These are phyloP conservation scores for Phytophthora palmivora DNA, from an alignment of 352 stramenopile species.

Conservation along the genomic window DNA sequence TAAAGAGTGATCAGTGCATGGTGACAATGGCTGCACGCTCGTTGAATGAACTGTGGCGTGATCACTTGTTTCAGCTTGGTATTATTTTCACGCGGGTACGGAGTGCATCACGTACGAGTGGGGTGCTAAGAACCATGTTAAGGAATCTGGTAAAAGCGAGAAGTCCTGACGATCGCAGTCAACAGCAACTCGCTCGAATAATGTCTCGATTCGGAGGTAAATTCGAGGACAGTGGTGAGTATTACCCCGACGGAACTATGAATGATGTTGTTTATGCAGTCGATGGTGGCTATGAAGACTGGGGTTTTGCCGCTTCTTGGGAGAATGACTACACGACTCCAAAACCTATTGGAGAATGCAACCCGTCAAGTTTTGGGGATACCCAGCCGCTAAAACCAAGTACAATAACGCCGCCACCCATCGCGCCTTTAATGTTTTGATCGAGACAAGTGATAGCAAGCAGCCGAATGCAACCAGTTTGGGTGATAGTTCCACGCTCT, in stretches of 20 bases:
- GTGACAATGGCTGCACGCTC: conserved; percentile 92
- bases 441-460: conserved; percentile 94
- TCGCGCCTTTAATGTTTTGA: conserved; percentile 93
- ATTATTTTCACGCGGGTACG: conserved; percentile 97
- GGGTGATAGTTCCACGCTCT: conserved; percentile 64
- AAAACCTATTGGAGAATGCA: conserved; percentile 73
- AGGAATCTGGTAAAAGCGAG: conserved; percentile 45
- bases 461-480: conserved; percentile 67
- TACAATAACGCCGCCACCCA: conserved; percentile 94
- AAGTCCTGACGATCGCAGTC: conserved; percentile 60
- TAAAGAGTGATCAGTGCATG: conserved; percentile 84
- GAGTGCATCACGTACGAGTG: conserved; percentile 97
- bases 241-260: conserved; percentile 85
- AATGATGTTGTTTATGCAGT: conserved; percentile 97
- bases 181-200: conserved; percentile 55
- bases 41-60: conserved; percentile 95
- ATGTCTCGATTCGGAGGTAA: conserved; percentile 77
- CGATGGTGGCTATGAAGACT: conserved; percentile 96
- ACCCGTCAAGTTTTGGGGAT: conserved; percentile 89
- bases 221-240: conserved; percentile 61
- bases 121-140: conserved; percentile 90
- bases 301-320: conserved; percentile 91
- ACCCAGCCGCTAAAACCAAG: conserved; percentile 79
- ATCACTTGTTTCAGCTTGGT: conserved; percentile 95
- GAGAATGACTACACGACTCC: conserved; percentile 61